Evolutionary conservation across 2,329 filamentous ascomycete species (phyloP), one percentile per base, ranked within the genome.

Genomic region (Monosporascus ibericus): DNA sequence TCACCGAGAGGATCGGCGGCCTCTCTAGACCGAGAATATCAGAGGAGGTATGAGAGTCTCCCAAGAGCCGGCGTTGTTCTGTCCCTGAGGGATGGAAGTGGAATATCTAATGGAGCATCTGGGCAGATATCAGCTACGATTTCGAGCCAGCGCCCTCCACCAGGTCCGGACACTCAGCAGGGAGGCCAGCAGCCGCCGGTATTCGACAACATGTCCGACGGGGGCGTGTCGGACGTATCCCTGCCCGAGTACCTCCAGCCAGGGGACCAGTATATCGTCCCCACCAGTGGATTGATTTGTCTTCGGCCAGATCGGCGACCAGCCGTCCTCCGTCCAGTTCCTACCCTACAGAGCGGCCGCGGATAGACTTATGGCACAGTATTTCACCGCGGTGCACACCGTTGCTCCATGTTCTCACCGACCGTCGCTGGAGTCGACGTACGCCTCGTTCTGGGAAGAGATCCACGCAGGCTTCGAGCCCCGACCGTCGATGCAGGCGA

Each of bases 1-100:
- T 91, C 54, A 89, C 85, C 2, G 87, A 91, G 63, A 77, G 87
- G 38, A 82, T 91, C 57, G 88, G 88, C 17, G 87, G 87, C 1
- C 79, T 88, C 58, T 84, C 87, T 44, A 75, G 87, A 46, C 87
- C 87, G 2, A 82, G 84, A 59, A 77, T 91, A 52, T 78, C 81
- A 4, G 84, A 90, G 66, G 87, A 90, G 74, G 82, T 88, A 72
- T 57, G 72, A 54, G 51, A 54, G 1, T 5, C 14, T 24, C 18
- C 6, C 17, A 3, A 50, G 52, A 24, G 47, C 17, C 44, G 54
- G 37, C 37, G 51, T 49, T 27, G 48, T 37, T 36, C 51, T 51
- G 27, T 14, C 24, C 20, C 48, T 9, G 6, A 8, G 38, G 17
- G 17, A 40, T n/a, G 7, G 40, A 24, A 30, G 37, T 52, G 40